Percentiles rank a stretch among this genome's conserved stretches.
Evolutionary conservation across 208 protist species (phyloP).

Genomic region (Wallacemonas rigidus): DNA sequence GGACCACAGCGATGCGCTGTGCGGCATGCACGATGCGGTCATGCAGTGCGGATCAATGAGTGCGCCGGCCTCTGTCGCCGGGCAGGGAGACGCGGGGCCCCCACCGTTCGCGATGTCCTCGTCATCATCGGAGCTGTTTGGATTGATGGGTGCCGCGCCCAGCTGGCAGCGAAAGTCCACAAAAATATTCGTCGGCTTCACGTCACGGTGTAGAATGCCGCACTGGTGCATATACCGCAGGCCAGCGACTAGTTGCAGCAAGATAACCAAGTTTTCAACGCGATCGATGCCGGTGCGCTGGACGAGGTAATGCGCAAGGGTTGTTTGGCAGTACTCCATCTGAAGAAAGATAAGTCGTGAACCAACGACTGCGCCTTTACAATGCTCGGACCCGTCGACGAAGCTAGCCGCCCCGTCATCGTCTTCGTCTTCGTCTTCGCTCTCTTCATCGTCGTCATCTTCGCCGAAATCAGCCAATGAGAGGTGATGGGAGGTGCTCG

Average conservation of each 20-base stretch:
- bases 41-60: conserved; percentile 4
- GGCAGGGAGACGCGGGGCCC: background rate
- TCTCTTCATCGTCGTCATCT: conserved; percentile 16
- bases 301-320: conserved; percentile 62
- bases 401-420: conserved; percentile 5
- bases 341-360: conserved; percentile 81
- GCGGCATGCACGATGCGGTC: conserved; percentile 8
- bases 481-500: background rate
- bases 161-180: conserved; percentile 76
- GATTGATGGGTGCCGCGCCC: conserved; percentile 18
- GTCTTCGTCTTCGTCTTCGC: background rate
- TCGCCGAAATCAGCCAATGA: conserved; percentile 28
- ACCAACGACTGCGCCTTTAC: conserved; percentile 34
- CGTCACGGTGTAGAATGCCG: conserved; percentile 78
- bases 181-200: conserved; percentile 90
- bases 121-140: conserved; percentile 26
- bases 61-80: background rate
- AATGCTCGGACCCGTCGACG: background rate
- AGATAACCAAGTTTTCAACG: conserved; percentile 79
- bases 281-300: conserved; percentile 53
- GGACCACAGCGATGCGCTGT: conserved; percentile 11
- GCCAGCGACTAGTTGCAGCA: conserved; percentile 57
- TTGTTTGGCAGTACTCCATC: conserved; percentile 86
- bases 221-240: conserved; percentile 71
- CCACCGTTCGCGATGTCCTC: conserved; percentile 16